Evolutionary conservation across 495 filamentous ascomycete genomes (phyloP).

Genomic region (Clohesyomyces aquaticus): DNA sequence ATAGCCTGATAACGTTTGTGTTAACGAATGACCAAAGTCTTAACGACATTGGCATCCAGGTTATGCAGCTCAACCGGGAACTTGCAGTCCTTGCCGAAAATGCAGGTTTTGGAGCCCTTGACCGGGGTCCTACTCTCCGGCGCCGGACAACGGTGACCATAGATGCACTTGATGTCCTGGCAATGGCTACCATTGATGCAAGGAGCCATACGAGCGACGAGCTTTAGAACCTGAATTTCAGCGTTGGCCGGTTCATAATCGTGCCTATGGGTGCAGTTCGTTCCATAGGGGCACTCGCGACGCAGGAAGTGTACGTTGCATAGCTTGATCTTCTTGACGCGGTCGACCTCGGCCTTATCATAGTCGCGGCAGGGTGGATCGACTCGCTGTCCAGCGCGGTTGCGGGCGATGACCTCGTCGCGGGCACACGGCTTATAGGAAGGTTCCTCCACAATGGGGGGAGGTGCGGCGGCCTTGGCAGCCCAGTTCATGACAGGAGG

Average conservation of each 20-base stretch:
- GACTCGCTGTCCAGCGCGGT: slow-evolving; percentile 73
- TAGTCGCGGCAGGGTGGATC: slow-evolving; percentile 61
- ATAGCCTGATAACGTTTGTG: background rate
- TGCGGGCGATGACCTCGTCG: slow-evolving; percentile 58
- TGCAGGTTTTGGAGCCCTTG: slow-evolving; percentile 41
- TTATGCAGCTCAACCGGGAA: slow-evolving; percentile 45
- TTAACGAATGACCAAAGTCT: slow-evolving; percentile 34
- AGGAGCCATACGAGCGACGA: slow-evolving; percentile 76
- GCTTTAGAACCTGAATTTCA: slow-evolving; percentile 68
- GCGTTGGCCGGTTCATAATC: slow-evolving; percentile 67
- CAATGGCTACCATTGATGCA: slow-evolving; percentile 76
- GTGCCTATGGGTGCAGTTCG: slow-evolving; percentile 76
- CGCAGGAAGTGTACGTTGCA: slow-evolving; percentile 87
- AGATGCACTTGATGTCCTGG: slow-evolving; percentile 77
- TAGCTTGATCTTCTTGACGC: slow-evolving; percentile 71
- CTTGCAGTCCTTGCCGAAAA: slow-evolving; percentile 45
- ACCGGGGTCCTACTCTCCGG: slow-evolving; percentile 26
- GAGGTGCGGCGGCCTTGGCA: slow-evolving; percentile 31
- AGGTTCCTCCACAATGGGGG: slow-evolving; percentile 14
- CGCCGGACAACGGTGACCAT: slow-evolving; percentile 64
- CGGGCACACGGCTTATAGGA: slow-evolving; percentile 17
- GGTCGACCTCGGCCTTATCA: slow-evolving; percentile 61
- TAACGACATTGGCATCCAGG: slow-evolving; percentile 41
- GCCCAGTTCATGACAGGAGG: slow-evolving; percentile 28
- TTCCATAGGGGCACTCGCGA: slow-evolving; percentile 70